These are phyloP conservation scores for Candida palmyrensis DNA, from an alignment of 805 yeast species.

Conservation along the genomic window DNA sequence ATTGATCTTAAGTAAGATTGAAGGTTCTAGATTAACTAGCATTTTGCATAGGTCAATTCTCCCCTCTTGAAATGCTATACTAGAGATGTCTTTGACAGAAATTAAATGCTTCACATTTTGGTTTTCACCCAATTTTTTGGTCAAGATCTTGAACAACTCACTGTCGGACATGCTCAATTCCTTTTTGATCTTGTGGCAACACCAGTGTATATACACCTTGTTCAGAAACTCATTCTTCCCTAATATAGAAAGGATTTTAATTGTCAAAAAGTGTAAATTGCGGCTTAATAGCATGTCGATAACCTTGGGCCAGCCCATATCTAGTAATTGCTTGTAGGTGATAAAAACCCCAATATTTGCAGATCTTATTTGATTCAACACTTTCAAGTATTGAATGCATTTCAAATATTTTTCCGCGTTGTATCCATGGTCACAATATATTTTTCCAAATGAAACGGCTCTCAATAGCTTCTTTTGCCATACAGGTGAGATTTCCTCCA, in stretches of 20 bases:
- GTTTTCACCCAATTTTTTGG: slow-evolving; percentile 38
- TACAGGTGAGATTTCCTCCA: slow-evolving; percentile 68
- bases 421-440: slow-evolving; percentile 43
- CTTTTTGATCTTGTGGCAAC: slow-evolving; percentile 58
- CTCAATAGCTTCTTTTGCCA: slow-evolving; percentile 77
- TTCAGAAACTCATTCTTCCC: slow-evolving; percentile 33
- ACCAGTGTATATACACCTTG: slow-evolving; percentile 71
- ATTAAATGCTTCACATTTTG: slow-evolving; percentile 26
- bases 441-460: slow-evolving; percentile 86
- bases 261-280: slow-evolving; percentile 55
- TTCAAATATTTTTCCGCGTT: slow-evolving; percentile 55
- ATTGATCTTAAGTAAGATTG: slow-evolving; percentile 50
- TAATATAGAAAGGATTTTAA: slow-evolving; percentile 53
- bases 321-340: slow-evolving; percentile 50
- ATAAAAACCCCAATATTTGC: slow-evolving; percentile 63
- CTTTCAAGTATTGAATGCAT: slow-evolving; percentile 56
- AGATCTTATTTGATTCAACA: slow-evolving; percentile 65
- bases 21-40: slow-evolving; percentile 66
- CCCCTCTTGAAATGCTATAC: slow-evolving; percentile 77
- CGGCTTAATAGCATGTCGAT: slow-evolving; percentile 55
- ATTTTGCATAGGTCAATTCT: slow-evolving; percentile 61
- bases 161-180: slow-evolving; percentile 54
- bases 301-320: slow-evolving; percentile 50
- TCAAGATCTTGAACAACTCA: slow-evolving; percentile 47
- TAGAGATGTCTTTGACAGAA: slow-evolving; percentile 55